A percentile compares a stretch with the other conserved stretches of the same genome.
These are phyloP conservation scores for Pisolithus orientalis DNA, from an alignment of 768 basidiomycete genomes.

Conservation along the genomic window DNA sequence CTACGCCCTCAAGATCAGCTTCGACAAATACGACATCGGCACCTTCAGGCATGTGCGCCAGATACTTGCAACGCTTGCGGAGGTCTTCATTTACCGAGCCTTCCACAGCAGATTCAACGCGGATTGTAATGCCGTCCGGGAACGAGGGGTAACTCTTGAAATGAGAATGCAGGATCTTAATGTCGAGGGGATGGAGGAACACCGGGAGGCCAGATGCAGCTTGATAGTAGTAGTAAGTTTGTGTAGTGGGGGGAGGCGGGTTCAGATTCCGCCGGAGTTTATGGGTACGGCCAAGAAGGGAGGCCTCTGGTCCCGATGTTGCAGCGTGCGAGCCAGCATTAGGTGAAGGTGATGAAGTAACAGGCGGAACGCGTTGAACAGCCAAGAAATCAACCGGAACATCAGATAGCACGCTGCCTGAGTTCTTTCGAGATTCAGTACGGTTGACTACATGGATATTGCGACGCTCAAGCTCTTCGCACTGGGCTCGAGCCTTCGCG, in stretches of 20 bases:
- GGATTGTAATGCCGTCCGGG: conserved; percentile 73
- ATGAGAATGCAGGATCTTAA: conserved; percentile 83
- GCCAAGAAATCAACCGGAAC: conserved; percentile 56
- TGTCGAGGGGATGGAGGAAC: conserved; percentile 94
- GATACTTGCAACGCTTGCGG: conserved; percentile 92
- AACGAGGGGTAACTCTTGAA: conserved; percentile 77
- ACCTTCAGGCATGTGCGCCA: conserved; percentile 85
- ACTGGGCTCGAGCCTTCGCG: conserved; percentile 54
- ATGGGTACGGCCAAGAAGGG: conserved; percentile 25
- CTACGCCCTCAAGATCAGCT: conserved; percentile 72
- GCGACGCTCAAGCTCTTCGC: conserved; percentile 48
- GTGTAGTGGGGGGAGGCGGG: conserved; percentile 79
- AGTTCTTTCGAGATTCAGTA: conserved; percentile 15
- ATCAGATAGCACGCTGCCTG: conserved; percentile 25
- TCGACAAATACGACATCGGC: conserved; percentile 94
- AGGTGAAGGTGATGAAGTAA: conserved; percentile 6
- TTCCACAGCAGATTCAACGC: conserved; percentile 71
- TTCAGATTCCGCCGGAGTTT: conserved; percentile 75
- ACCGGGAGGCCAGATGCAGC: conserved; percentile 85
- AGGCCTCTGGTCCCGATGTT: conserved; percentile 4
- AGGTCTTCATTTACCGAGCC: conserved; percentile 89
- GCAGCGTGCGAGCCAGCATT: background rate
- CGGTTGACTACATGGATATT: conserved; percentile 9
- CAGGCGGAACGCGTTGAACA: conserved; percentile 25
- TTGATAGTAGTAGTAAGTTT: conserved; percentile 95